phyloP scores from a whole-genome alignment of 2,329 filamentous ascomycete species.

The Epichloe glyceriae region DNA sequence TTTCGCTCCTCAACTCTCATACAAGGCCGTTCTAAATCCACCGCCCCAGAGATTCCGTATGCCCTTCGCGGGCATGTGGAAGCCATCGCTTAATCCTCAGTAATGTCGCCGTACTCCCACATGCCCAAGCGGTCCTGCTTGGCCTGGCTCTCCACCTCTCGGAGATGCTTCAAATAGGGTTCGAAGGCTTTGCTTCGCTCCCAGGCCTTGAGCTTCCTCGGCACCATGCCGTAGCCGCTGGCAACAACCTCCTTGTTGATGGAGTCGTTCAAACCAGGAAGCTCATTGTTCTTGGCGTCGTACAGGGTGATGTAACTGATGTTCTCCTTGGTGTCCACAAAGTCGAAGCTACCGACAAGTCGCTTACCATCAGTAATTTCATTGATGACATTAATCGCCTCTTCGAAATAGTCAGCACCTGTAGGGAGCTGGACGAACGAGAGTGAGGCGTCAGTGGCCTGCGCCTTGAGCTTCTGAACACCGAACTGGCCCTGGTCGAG shows the following conservation, averaged over 20 bases:
- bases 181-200: slow-evolving; percentile 60
- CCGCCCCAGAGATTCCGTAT: too few species aligned
- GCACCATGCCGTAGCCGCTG: slow-evolving; percentile 81
- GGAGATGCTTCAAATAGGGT: slow-evolving; percentile 58
- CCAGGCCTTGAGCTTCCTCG: slow-evolving; percentile 82
- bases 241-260: slow-evolving; percentile 80
- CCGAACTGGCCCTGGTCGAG: slow-evolving; percentile 70
- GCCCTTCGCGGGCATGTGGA: background rate
- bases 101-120: slow-evolving; percentile 98
- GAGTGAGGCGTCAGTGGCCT: slow-evolving; percentile 76
- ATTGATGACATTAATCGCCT: slow-evolving; percentile 63
- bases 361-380: slow-evolving; percentile 62
- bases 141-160: slow-evolving; percentile 61
- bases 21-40: background rate
- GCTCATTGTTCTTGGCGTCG: slow-evolving; percentile 52
- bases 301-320: slow-evolving; percentile 79
- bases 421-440: slow-evolving; percentile 83
- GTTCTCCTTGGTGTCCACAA: slow-evolving; percentile 64
- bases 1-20: background rate
- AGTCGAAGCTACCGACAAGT: slow-evolving; percentile 85
- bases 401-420: slow-evolving; percentile 67
- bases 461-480: slow-evolving; percentile 67
- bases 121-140: slow-evolving; percentile 73
- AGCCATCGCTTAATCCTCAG: slow-evolving; percentile 55
- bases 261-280: slow-evolving; percentile 54